Conservation (phyloP, 78 protist species). For the Mantamonas sphyraenae region DNA sequence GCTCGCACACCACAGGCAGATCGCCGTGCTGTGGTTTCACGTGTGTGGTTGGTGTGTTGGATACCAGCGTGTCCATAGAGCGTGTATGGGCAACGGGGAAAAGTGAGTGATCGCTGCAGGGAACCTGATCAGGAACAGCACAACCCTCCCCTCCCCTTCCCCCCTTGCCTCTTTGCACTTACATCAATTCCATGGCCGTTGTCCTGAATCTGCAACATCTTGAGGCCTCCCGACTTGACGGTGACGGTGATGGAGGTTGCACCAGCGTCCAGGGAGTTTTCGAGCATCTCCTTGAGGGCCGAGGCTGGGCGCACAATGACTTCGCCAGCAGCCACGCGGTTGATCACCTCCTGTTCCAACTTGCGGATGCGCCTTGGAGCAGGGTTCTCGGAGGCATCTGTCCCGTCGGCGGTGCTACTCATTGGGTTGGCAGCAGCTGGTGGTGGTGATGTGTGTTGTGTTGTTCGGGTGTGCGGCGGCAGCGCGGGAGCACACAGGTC, state of each 20-base stretch:
- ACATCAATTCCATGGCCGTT: constrained; percentile 85
- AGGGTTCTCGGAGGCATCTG: neutral
- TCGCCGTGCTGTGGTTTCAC: constrained; percentile 81
- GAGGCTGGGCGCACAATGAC: constrained; percentile 77
- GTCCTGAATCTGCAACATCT: constrained; percentile 73
- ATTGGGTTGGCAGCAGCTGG: no score
- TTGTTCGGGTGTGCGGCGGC: no score
- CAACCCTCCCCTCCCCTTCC: no score
- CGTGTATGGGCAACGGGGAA: no score
- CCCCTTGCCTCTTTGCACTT: neutral
- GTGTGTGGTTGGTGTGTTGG: neutral
- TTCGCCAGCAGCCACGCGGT: constrained; percentile 93
- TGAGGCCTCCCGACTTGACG: constrained; percentile 78
- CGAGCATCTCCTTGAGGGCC: constrained; percentile 82
- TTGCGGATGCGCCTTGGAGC: constrained; percentile 43
- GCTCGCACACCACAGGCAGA: constrained; percentile 77
- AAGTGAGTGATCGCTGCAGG: no score
- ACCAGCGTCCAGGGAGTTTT: constrained; percentile 90
- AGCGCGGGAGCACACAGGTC: no score
- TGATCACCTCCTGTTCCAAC: constrained; percentile 67
- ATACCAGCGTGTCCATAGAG: no score
- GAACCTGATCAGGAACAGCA: no score
- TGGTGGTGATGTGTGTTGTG: no score
- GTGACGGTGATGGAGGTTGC: constrained; percentile 60
- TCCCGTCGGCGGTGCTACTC: no score